Percentiles rank a stretch among this genome's conserved stretches.
phyloP scores from a whole-genome alignment of 495 filamentous ascomycete species.

The Annulohypoxylon moriforme region DNA sequence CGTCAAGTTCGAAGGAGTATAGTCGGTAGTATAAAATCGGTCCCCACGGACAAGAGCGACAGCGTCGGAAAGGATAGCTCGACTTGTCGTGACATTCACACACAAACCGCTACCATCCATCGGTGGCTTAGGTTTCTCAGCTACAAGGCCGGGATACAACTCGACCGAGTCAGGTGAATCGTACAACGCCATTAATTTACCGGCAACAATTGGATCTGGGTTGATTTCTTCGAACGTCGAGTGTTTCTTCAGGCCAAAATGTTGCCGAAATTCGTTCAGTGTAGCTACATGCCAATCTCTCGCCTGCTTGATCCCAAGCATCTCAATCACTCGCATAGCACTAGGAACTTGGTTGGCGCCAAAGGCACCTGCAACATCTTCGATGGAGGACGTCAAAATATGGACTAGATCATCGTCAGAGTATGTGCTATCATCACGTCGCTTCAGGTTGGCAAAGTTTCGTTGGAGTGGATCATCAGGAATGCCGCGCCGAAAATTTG shows the following conservation, averaged over 20 bases:
- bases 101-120: conserved; percentile 74
- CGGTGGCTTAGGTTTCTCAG: conserved; percentile 74
- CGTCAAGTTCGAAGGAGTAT: conserved; percentile 76
- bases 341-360: conserved; percentile 76
- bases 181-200: conserved; percentile 75
- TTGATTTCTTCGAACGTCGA: conserved; percentile 82
- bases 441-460: conserved; percentile 65
- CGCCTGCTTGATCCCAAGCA: conserved; percentile 81
- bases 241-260: conserved; percentile 74
- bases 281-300: conserved; percentile 79
- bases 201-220: conserved; percentile 70
- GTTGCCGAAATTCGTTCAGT: conserved; percentile 82
- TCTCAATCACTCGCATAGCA: conserved; percentile 74
- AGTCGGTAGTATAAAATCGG: conserved; percentile 79
- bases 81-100: conserved; percentile 75
- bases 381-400: conserved; percentile 67
- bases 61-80: conserved; percentile 84
- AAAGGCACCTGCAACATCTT: conserved; percentile 63
- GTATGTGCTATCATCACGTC: conserved; percentile 63
- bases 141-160: conserved; percentile 66
- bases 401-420: conserved; percentile 68
- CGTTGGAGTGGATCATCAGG: conserved; percentile 66
- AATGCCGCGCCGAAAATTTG: conserved; percentile 62
- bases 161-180: conserved; percentile 72
- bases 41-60: conserved; percentile 81